A percentile compares a stretch with the other conserved stretches of the same genome.
Evolutionary conservation across 2,329 filamentous ascomycete species (phyloP).

Genomic region (Blastomyces parvus): DNA sequence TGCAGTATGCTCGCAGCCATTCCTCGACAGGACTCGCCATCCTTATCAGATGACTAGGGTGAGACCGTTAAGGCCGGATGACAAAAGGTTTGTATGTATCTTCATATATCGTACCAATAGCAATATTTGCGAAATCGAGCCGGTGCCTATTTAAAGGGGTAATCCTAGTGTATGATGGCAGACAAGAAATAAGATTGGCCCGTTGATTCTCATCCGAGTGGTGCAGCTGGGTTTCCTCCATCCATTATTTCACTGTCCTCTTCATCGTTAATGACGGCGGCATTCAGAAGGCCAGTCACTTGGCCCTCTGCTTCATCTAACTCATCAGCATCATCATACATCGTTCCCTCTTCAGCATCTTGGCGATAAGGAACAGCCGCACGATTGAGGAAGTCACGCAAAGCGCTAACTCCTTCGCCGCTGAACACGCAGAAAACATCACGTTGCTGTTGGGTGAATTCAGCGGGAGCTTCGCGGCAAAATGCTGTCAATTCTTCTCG

Average conservation of each 20-base stretch:
- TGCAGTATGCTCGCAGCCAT: neutral
- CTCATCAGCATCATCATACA: conserved; percentile 38
- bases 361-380: conserved; percentile 26
- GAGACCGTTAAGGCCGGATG: neutral
- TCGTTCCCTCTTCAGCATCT: conserved; percentile 32
- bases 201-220: conserved; percentile 18
- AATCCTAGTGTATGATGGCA: neutral
- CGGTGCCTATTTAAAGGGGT: neutral
- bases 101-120: neutral
- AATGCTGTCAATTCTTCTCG: conserved; percentile 73
- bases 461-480: conserved; percentile 75
- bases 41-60: neutral
- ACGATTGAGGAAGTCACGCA: conserved; percentile 67
- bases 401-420: conserved; percentile 65
- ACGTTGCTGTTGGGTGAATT: conserved; percentile 92
- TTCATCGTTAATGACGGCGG: conserved; percentile 34
- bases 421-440: conserved; percentile 98
- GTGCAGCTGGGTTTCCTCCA: conserved; percentile 6
- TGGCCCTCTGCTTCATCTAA: conserved; percentile 36
- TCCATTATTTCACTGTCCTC: conserved; percentile 23
- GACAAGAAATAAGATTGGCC: neutral
- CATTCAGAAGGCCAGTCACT: conserved; percentile 35
- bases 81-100: neutral
- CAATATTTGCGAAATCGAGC: conserved; percentile 1
- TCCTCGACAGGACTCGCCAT: neutral